A percentile compares a stretch with the other conserved stretches of the same genome.
phyloP scores from a whole-genome alignment of 345 rosid genomes.

The Eucalyptus fibrosa region DNA sequence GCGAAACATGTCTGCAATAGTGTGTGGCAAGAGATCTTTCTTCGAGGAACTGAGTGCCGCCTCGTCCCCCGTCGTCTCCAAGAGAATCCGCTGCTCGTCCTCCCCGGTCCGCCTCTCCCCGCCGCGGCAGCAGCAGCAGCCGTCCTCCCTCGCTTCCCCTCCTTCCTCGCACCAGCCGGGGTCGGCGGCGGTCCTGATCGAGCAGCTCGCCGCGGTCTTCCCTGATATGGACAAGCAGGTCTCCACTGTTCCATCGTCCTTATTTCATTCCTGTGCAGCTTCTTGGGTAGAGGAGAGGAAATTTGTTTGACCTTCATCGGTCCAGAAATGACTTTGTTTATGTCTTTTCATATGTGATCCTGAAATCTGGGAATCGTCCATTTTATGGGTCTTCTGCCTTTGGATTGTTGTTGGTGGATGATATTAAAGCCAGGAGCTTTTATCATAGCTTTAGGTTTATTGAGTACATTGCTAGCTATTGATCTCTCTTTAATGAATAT shows the following conservation, averaged over 20 bases:
- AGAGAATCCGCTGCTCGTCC: constrained; percentile 59
- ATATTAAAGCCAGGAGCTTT: not conserved
- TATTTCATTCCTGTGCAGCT: not conserved
- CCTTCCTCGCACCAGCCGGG: not conserved
- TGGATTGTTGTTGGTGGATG: not conserved
- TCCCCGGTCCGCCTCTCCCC: constrained; percentile 48
- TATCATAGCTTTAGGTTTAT: not conserved
- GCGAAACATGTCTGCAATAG: constrained; percentile 87
- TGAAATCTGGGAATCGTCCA: not conserved
- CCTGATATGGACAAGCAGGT: constrained; percentile 87
- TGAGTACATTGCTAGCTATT: not conserved
- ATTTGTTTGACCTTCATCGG: not conserved
- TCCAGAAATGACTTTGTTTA: not conserved
- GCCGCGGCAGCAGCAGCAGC: constrained; percentile 8
- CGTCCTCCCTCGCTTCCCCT: constrained; percentile 6
- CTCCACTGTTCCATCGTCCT: not conserved
- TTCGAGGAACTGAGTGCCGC: constrained; percentile 63
- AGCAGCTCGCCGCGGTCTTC: constrained; percentile 43
- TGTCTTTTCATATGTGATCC: not conserved
- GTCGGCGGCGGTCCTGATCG: constrained; percentile 21
- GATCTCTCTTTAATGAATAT: not conserved
- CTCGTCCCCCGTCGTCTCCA: constrained; percentile 27
- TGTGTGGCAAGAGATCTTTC: constrained; percentile 90
- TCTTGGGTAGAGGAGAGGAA: not conserved
- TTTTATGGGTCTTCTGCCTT: not conserved